phyloP scores from a whole-genome alignment of 1,284 basidiomycete species.

The Inonotus hispidus region DNA sequence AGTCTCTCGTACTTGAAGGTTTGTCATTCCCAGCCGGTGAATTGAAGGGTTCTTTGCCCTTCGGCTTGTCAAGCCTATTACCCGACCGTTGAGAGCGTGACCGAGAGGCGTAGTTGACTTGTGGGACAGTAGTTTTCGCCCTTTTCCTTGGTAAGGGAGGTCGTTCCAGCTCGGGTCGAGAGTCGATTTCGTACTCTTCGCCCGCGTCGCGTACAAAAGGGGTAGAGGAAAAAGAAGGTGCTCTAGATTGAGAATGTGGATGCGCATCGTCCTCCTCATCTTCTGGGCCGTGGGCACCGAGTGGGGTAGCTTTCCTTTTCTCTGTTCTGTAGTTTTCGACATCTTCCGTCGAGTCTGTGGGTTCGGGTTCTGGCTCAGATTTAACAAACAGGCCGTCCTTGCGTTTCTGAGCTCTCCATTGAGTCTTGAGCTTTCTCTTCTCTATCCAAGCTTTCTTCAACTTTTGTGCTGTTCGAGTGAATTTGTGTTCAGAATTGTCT shows the following conservation, averaged over 20 bases:
- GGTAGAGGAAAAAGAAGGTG: not conserved
- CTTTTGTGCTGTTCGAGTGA: conserved; percentile 48
- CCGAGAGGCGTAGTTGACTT: not conserved
- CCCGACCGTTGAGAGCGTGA: not conserved
- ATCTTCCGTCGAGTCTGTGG: not conserved
- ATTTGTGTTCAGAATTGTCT: not conserved
- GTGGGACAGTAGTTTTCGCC: not conserved
- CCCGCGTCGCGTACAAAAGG: not conserved
- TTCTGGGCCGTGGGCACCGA: not conserved
- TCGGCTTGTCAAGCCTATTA: not conserved
- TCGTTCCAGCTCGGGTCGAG: not conserved
- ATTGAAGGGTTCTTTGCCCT: not conserved
- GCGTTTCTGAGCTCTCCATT: conserved; percentile 73
- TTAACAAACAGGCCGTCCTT: conserved; percentile 40
- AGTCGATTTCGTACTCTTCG: not conserved
- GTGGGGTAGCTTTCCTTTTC: not conserved
- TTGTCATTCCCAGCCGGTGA: not conserved
- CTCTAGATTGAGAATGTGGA: not conserved
- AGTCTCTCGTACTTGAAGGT: not conserved
- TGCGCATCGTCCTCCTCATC: not conserved
- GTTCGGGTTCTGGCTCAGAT: no score
- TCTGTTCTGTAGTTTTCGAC: not conserved
- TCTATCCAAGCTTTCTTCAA: conserved; percentile 72
- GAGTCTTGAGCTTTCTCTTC: conserved; percentile 65
- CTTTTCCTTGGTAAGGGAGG: not conserved